phyloP scores from a whole-genome alignment of 2,329 filamentous ascomycete genomes.

The Colletotrichum australisinense region DNA sequence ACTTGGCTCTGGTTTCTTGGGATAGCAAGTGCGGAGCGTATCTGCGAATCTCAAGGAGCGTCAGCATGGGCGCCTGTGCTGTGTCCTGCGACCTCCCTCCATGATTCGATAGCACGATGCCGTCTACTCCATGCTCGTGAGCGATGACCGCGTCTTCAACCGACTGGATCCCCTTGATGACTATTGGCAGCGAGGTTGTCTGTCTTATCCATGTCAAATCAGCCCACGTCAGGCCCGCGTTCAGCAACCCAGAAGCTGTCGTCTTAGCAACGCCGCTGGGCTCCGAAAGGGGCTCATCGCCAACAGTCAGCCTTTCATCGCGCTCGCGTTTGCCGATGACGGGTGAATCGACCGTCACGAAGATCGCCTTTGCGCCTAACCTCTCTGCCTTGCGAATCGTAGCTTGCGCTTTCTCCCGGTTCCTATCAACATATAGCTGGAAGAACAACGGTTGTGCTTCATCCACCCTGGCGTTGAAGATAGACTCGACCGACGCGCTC shows the following conservation, averaged over 20 bases:
- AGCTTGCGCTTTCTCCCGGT: constrained; percentile 60
- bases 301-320: constrained; percentile 57
- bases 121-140: constrained; percentile 70
- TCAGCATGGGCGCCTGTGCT: constrained; percentile 41
- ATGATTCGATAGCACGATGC: constrained; percentile 78
- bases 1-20: constrained; percentile 47
- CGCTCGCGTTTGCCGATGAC: constrained; percentile 66
- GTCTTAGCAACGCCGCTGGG: constrained; percentile 57
- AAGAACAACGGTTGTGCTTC: constrained; percentile 56
- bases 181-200: constrained; percentile 62
- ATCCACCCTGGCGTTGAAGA: not conserved
- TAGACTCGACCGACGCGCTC: constrained; percentile 3
- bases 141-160: constrained; percentile 70
- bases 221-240: constrained; percentile 68
- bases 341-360: constrained; percentile 69
- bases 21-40: constrained; percentile 37
- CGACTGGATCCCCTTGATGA: constrained; percentile 77
- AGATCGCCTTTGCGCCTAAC: constrained; percentile 61
- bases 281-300: constrained; percentile 54
- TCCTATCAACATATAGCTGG: constrained; percentile 71
- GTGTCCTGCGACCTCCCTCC: constrained; percentile 69
- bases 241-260: constrained; percentile 67
- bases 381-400: constrained; percentile 58
- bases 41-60: constrained; percentile 61
- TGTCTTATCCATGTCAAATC: constrained; percentile 72